Evolutionary conservation across 306 rosid species (phyloP).

Genomic region (Psophocarpus tetragonolobus): DNA sequence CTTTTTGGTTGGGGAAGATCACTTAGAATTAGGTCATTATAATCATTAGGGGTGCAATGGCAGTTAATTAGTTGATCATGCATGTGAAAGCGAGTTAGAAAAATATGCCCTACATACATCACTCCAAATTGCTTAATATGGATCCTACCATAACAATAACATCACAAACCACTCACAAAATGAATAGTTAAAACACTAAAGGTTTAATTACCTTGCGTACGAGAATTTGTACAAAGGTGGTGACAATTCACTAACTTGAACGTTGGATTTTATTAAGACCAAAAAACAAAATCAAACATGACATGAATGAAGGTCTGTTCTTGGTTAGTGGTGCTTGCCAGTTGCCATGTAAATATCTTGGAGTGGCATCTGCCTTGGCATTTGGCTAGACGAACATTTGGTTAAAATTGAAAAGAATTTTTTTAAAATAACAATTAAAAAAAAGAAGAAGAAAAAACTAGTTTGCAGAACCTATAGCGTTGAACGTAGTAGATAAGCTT

Average conservation of each 20-base stretch:
- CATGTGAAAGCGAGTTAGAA: not conserved
- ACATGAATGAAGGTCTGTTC: slow-evolving; percentile 33
- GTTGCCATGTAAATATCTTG: slow-evolving; percentile 38
- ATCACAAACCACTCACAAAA: slow-evolving; percentile 2
- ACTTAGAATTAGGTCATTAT: not conserved
- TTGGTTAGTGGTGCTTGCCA: slow-evolving; percentile 38
- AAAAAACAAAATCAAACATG: not conserved
- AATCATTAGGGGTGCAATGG: slow-evolving; percentile 7
- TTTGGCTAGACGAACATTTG: slow-evolving; percentile 34
- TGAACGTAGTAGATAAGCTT: slow-evolving; percentile 48
- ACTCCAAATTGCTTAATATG: not conserved
- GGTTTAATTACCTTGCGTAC: not conserved
- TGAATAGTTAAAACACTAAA: not conserved
- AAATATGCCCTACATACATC: not conserved
- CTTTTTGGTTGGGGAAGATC: not conserved
- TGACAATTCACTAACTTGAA: not conserved
- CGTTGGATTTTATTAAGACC: slow-evolving; percentile 9
- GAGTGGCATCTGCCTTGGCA: slow-evolving; percentile 38
- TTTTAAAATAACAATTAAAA: not conserved
- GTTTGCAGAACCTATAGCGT: slow-evolving; percentile 26
- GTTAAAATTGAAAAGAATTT: slow-evolving; percentile 26
- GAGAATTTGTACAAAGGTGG: slow-evolving; percentile 23
- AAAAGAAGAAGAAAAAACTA: not conserved
- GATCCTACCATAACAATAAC: not conserved
- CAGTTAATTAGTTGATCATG: slow-evolving; percentile 15